Evolutionary conservation across 352 stramenopile species (phyloP).

Genomic region (Phytophthora idaei): DNA sequence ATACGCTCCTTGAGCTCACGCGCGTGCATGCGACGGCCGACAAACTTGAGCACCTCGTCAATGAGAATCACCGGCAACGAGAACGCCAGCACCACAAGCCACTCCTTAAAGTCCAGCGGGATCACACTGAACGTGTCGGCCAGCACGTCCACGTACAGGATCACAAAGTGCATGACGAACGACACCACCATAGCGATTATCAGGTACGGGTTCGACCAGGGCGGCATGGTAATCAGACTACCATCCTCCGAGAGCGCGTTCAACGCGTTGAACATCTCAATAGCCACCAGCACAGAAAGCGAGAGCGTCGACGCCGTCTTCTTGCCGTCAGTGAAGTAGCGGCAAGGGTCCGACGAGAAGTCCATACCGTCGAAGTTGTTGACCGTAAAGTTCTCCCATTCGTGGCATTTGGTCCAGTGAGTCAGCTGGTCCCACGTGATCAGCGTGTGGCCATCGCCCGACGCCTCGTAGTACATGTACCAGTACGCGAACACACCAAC

Average conservation of each 20-base stretch:
- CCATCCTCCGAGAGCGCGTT: slow-evolving; percentile 94
- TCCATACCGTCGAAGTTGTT: slow-evolving; percentile 92
- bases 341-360: slow-evolving; percentile 90
- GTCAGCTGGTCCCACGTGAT: slow-evolving; percentile 91
- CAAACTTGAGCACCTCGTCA: slow-evolving; percentile 94
- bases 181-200: slow-evolving; percentile 93
- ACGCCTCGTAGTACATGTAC: slow-evolving; percentile 93
- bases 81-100: slow-evolving; percentile 92
- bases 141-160: slow-evolving; percentile 94
- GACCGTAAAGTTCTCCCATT: slow-evolving; percentile 92
- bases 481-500: slow-evolving; percentile 94
- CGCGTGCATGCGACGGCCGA: slow-evolving; percentile 83
- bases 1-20: slow-evolving; percentile 76
- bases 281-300: slow-evolving; percentile 93
- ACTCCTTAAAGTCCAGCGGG: slow-evolving; percentile 92
- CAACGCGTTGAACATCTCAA: slow-evolving; percentile 96
- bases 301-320: slow-evolving; percentile 92
- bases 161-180: slow-evolving; percentile 94
- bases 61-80: slow-evolving; percentile 94
- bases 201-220: slow-evolving; percentile 95
- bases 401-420: slow-evolving; percentile 90
- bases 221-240: slow-evolving; percentile 92
- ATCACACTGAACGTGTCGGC: slow-evolving; percentile 94
- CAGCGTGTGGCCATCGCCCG: slow-evolving; percentile 91
- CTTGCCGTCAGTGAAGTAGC: slow-evolving; percentile 94